These are phyloP conservation scores for Daedaleopsis nitida DNA, from an alignment of 768 basidiomycete species.

Conservation along the genomic window DNA sequence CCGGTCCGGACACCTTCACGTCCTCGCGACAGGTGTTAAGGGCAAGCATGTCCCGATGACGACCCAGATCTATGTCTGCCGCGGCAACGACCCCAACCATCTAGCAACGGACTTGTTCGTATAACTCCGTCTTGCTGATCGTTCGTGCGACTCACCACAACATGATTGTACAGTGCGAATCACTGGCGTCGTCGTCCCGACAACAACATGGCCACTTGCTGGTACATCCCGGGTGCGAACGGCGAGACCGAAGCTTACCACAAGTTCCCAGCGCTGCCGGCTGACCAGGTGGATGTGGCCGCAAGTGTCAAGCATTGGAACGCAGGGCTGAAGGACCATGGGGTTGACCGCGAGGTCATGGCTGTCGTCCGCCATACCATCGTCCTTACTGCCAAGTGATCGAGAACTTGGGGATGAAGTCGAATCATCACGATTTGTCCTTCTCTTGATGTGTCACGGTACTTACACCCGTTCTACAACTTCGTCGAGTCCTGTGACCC, in stretches of 20 bases:
- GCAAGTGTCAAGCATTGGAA: constrained; percentile 27
- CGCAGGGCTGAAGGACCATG: constrained; percentile 20
- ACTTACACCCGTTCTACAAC: too few relatives aligned
- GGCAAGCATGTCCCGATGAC: constrained; percentile 20
- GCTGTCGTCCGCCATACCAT: constrained; percentile 5
- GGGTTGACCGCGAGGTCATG: constrained; percentile 17
- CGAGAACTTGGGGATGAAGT: too few relatives aligned
- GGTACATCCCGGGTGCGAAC: constrained; percentile 15
- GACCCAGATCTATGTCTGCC: constrained; percentile 28
- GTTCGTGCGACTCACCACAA: background rate
- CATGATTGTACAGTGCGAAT: constrained; percentile 15
- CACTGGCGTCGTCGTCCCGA: constrained; percentile 13
- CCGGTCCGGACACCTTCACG: constrained; percentile 26
- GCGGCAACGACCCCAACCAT: constrained; percentile 22
- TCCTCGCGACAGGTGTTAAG: constrained; percentile 16
- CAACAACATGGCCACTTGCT: constrained; percentile 21
- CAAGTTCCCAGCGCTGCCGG: constrained; percentile 19
- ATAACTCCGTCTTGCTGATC: background rate
- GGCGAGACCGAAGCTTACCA: constrained; percentile 12
- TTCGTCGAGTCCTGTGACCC: too few relatives aligned
- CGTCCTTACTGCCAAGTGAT: too few relatives aligned
- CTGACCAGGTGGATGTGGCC: constrained; percentile 16
- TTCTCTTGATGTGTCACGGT: too few relatives aligned
- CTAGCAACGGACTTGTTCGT: constrained; percentile 26
- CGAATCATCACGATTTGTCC: too few relatives aligned